These are phyloP conservation scores for Heterobasidion annosum DNA, from an alignment of 1,284 basidiomycete genomes.

Conservation along the genomic window DNA sequence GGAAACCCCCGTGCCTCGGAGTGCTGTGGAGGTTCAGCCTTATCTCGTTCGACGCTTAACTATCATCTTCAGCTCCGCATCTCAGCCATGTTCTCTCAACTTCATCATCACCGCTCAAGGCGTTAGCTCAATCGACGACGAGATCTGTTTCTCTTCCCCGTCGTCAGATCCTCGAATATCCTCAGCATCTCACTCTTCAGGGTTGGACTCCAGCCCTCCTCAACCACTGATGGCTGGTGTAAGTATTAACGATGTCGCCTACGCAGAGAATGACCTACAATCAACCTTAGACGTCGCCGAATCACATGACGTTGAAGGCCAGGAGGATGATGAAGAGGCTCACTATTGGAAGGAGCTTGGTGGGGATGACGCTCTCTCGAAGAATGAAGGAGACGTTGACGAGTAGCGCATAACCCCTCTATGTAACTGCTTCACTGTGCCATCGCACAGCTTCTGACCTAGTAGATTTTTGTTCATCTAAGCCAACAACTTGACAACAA, in stretches of 20 bases:
- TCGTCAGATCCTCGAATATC: neutral
- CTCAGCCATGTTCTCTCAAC: constrained; percentile 51
- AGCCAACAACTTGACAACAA: too few species aligned
- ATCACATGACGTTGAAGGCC: constrained; percentile 1
- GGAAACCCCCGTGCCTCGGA: constrained; percentile 11
- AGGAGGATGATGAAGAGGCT: constrained; percentile 13
- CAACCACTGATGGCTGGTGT: constrained; percentile 6
- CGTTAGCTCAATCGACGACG: constrained; percentile 28
- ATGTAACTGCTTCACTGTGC: too few species aligned
- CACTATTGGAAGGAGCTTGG: constrained; percentile 15
- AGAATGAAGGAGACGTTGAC: neutral
- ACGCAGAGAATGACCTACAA: constrained; percentile 6
- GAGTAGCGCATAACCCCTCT: too few species aligned
- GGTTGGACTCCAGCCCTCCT: neutral
- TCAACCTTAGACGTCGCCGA: neutral
- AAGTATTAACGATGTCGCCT: constrained; percentile 8
- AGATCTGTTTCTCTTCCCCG: constrained; percentile 13
- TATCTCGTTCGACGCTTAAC: constrained; percentile 53
- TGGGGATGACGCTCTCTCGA: constrained; percentile 1
- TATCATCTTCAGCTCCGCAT: constrained; percentile 69
- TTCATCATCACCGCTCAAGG: constrained; percentile 62
- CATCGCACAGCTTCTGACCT: too few species aligned
- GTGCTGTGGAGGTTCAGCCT: constrained; percentile 3
- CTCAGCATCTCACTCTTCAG: neutral
- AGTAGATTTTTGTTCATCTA: too few species aligned